phyloP scores from a whole-genome alignment of 257 asterid species.

The Haberlea rhodopensis region DNA sequence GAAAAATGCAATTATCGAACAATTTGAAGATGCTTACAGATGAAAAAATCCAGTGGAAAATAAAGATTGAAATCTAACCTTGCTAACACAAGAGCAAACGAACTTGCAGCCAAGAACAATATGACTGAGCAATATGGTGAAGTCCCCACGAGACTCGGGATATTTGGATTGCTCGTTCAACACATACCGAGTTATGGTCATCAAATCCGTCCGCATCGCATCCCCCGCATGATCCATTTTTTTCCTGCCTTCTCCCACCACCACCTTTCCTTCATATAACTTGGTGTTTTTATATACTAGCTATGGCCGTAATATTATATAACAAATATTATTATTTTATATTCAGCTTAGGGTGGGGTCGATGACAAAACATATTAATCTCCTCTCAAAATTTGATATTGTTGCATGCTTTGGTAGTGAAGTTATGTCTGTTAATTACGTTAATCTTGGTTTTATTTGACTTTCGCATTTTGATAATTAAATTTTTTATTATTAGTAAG shows the following conservation, averaged over 20 bases:
- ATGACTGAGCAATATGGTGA: constrained; percentile 79
- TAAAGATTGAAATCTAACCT: constrained; percentile 36
- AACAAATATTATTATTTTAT: too few species aligned
- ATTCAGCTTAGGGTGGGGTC: too few species aligned
- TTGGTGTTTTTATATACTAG: constrained; percentile 16
- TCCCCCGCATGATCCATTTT: constrained; percentile 90
- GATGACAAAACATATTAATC: too few species aligned
- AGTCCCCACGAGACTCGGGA: constrained; percentile 89
- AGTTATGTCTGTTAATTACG: too few species aligned
- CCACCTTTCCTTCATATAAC: too few species aligned
- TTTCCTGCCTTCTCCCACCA: constrained; percentile 17
- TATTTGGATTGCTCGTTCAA: constrained; percentile 82
- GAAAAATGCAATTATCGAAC: neutral
- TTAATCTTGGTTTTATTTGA: too few species aligned
- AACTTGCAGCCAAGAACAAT: constrained; percentile 94
- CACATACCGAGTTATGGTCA: constrained; percentile 89
- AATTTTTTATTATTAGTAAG: too few species aligned
- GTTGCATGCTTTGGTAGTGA: too few species aligned
- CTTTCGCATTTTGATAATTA: too few species aligned
- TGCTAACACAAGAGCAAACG: constrained; percentile 80
- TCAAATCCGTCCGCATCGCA: constrained; percentile 92
- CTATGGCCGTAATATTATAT: neutral
- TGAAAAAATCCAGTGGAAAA: neutral
- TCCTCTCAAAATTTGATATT: too few species aligned
- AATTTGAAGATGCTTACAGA: neutral